phyloP scores from a whole-genome alignment of 1,284 basidiomycete genomes.

The Irpex sp. region DNA sequence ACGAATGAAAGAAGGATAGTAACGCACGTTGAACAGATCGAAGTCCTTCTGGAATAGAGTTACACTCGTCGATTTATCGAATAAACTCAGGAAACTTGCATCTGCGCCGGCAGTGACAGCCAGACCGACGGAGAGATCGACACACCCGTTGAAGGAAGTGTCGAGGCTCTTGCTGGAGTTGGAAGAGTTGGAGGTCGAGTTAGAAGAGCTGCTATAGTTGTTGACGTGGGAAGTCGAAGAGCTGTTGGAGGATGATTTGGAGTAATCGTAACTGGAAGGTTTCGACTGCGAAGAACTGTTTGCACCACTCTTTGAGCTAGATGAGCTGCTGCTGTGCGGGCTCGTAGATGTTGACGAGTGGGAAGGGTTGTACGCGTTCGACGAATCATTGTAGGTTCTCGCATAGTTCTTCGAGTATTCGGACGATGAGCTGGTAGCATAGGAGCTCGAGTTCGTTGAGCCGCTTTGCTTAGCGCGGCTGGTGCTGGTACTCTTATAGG shows the following conservation, averaged over 20 bases:
- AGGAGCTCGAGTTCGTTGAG: too few relatives aligned
- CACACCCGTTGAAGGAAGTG: constrained; percentile 20
- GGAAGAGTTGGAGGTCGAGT: background rate
- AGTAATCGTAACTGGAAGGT: too few relatives aligned
- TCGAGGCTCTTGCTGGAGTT: background rate
- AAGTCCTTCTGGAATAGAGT: constrained; percentile 25
- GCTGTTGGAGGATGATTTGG: background rate
- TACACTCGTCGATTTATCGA: constrained; percentile 22
- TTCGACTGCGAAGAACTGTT: too few relatives aligned
- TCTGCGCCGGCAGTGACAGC: constrained; percentile 23
- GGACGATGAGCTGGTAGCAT: too few relatives aligned
- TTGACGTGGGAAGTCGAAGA: background rate
- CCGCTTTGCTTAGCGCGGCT: too few relatives aligned
- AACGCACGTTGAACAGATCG: constrained; percentile 23
- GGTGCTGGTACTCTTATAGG: too few relatives aligned
- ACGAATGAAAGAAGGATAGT: background rate
- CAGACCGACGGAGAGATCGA: constrained; percentile 24
- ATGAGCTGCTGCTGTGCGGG: background rate
- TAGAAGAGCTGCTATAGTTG: background rate
- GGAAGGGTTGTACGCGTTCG: background rate
- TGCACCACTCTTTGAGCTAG: background rate
- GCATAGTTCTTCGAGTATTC: background rate
- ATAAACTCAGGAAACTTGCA: constrained; percentile 25
- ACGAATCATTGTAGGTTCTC: background rate
- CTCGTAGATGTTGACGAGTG: background rate